Conservation (phyloP, 2,329 filamentous ascomycete genomes). For the Fusarium succisae region DNA sequence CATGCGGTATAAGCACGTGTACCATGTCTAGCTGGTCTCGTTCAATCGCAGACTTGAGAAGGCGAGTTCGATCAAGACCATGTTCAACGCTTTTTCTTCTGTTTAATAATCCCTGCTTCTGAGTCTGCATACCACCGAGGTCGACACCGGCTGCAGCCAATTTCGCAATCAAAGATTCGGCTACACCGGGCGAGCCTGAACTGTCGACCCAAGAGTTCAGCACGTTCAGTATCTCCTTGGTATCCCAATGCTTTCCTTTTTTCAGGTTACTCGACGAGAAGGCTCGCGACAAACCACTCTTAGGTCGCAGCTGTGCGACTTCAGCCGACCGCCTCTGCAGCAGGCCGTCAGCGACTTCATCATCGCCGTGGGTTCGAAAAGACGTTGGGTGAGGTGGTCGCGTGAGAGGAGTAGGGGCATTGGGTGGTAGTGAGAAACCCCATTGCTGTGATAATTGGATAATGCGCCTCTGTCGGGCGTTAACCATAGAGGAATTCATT, state of each 20-base stretch:
- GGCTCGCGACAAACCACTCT: conserved; percentile 51
- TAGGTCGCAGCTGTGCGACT: conserved; percentile 49
- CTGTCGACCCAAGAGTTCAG: conserved; percentile 60
- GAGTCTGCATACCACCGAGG: conserved; percentile 59
- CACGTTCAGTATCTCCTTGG: conserved; percentile 62
- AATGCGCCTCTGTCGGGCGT: conserved; percentile 58
- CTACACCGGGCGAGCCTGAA: conserved; percentile 62
- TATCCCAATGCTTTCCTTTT: conserved; percentile 62
- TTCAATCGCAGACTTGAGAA: conserved; percentile 62
- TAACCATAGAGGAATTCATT: conserved; percentile 46
- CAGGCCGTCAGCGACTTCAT: conserved; percentile 63
- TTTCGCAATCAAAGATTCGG: conserved; percentile 64
- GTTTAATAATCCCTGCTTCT: conserved; percentile 58
- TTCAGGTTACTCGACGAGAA: conserved; percentile 52
- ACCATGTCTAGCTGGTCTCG: conserved; percentile 63
- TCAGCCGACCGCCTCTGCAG: conserved; percentile 57
- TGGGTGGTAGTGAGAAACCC: conserved; percentile 54
- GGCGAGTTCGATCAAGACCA: conserved; percentile 58
- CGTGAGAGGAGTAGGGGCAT: conserved; percentile 51
- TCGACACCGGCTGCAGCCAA: conserved; percentile 61
- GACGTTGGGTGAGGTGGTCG: conserved; percentile 55
- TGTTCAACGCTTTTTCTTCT: conserved; percentile 61
- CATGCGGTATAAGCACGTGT: conserved; percentile 62
- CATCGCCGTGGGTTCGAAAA: conserved; percentile 59
- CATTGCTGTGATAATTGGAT: conserved; percentile 61